A percentile compares a stretch with the other conserved stretches of the same genome.
Evolutionary conservation across 192 early-diverging fungal species (phyloP).

Genomic region (Chytriomyces confervae): DNA sequence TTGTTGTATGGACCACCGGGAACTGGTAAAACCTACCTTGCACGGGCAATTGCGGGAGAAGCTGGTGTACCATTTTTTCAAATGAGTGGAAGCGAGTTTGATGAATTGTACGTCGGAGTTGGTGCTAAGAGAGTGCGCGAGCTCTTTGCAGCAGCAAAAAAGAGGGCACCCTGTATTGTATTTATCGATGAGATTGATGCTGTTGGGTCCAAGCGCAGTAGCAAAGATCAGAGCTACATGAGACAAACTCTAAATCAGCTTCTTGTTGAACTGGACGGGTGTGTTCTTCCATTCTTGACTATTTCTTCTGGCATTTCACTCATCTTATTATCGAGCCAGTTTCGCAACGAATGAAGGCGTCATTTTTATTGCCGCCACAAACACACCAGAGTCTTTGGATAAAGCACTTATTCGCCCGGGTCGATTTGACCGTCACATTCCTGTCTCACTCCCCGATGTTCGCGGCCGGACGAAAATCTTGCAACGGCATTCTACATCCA

Average conservation of each 20-base stretch:
- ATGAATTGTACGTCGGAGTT: slow-evolving; percentile 98
- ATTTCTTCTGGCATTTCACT: too few species aligned
- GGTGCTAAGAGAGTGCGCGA: slow-evolving; percentile 87
- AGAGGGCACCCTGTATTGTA: slow-evolving; percentile 65
- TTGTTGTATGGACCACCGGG: slow-evolving; percentile 82
- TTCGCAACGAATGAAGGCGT: slow-evolving; percentile 96
- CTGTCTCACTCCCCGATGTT: slow-evolving; percentile 96
- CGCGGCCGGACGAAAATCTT: slow-evolving; percentile 92
- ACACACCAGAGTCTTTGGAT: slow-evolving; percentile 96
- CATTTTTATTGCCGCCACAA: slow-evolving; percentile 98
- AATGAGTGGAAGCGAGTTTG: slow-evolving; percentile 98
- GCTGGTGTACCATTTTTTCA: slow-evolving; percentile 98
- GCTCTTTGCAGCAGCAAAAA: slow-evolving; percentile 73
- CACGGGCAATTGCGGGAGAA: slow-evolving; percentile 96
- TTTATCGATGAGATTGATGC: slow-evolving; percentile 99
- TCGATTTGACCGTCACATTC: slow-evolving; percentile 93
- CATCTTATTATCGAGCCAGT: neutral
- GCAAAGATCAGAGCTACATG: slow-evolving; percentile 95
- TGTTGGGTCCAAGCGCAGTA: slow-evolving; percentile 91
- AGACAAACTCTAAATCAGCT: slow-evolving; percentile 99
- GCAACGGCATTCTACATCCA: slow-evolving; percentile 85
- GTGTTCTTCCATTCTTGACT: neutral
- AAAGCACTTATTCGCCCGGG: slow-evolving; percentile 97
- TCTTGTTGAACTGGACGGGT: slow-evolving; percentile 97
- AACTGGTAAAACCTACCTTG: slow-evolving; percentile 97